Base-by-base conservation (phyloP, 805 yeast species). In the Spathaspora sp. region DNA sequence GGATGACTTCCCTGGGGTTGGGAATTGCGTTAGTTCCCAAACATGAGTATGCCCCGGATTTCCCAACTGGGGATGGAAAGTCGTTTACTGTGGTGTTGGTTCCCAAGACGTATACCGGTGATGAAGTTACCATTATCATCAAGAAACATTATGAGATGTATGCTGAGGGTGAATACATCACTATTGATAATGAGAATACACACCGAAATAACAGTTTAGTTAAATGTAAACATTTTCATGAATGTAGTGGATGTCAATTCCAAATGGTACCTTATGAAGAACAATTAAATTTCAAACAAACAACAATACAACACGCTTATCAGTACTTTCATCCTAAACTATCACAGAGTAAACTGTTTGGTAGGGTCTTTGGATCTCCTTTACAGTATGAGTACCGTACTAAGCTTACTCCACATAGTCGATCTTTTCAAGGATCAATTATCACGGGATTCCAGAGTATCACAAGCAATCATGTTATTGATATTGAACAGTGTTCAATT, bases 181-280 rank as follows among this genome's bases (percentile, higher is more conserved):
- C 57, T 16, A 56, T 70, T 1, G 38, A 28, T 10, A 14, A 23
- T 17, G 11, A 3, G 26, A 52, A 55, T 4, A 42, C 56, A 2
- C 42, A 35, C 11, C 57, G 76, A 45, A 60, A 66, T 20, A 64
- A 70, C 42, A 38, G 52, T 12, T 57, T 69, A 16, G 57, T 70
- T 2, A 52, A 61, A 4, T 76, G 80, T 52, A 55, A 60, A 9
- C 65, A 72, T 42, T 76, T 76, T 52, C 55, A 64, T 9, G 55
- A 52, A 29, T 76, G 80, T 50, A 57, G 63, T 45, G 80, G 79
- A 1, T 76, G 80, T 54, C 75, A 74, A 48, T 61, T 70, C 18
- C 80, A 76, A 51, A 72, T 72, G 77, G 29, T 75, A 16, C 51
- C 60, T 4, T 70, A 75, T 49, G 69, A 68, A 3, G 63, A 67